phyloP scores from a whole-genome alignment of 495 filamentous ascomycete species.

The Trichodelitschia bisporula region DNA sequence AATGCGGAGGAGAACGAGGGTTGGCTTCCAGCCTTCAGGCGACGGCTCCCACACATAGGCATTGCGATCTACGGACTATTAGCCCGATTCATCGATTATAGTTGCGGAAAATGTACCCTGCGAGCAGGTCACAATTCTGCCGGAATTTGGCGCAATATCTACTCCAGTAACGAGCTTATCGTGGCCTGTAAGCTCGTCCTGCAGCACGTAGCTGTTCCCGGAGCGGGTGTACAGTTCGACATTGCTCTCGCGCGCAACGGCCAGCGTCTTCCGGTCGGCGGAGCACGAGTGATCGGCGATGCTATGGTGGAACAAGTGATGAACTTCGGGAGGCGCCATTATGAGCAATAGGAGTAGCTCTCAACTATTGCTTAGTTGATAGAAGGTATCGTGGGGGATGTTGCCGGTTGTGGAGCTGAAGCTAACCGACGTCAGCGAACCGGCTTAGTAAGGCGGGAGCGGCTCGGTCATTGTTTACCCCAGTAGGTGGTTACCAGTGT shows the following conservation, averaged over 20 bases:
- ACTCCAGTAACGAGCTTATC: slow-evolving; percentile 93
- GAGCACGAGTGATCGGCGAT: slow-evolving; percentile 98
- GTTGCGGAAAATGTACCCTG: slow-evolving; percentile 33
- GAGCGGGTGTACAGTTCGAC: slow-evolving; percentile 67
- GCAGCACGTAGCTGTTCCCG: slow-evolving; percentile 54
- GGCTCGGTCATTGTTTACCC: too few relatives aligned
- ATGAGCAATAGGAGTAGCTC: slow-evolving; percentile 87
- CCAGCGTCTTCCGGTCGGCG: slow-evolving; percentile 65
- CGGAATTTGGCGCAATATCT: slow-evolving; percentile 74
- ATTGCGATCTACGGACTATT: slow-evolving; percentile 49
- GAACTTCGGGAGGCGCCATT: slow-evolving; percentile 73
- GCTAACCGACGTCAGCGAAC: too few relatives aligned
- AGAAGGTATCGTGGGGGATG: too few relatives aligned
- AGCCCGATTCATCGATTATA: not conserved
- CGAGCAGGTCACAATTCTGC: slow-evolving; percentile 90
- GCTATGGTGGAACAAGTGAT: slow-evolving; percentile 89
- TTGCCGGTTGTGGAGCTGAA: too few relatives aligned
- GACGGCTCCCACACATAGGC: slow-evolving; percentile 95
- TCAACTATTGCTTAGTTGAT: slow-evolving; percentile 56
- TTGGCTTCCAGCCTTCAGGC: slow-evolving; percentile 80
- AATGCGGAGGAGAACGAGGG: slow-evolving; percentile 86
- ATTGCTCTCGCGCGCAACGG: slow-evolving; percentile 71
- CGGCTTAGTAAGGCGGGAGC: too few relatives aligned
- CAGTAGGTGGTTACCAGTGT: too few relatives aligned
- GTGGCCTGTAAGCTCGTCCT: slow-evolving; percentile 83